These are phyloP conservation scores for Ensete ventricosum DNA, from an alignment of 176 grass and related monocot species.

Conservation along the genomic window DNA sequence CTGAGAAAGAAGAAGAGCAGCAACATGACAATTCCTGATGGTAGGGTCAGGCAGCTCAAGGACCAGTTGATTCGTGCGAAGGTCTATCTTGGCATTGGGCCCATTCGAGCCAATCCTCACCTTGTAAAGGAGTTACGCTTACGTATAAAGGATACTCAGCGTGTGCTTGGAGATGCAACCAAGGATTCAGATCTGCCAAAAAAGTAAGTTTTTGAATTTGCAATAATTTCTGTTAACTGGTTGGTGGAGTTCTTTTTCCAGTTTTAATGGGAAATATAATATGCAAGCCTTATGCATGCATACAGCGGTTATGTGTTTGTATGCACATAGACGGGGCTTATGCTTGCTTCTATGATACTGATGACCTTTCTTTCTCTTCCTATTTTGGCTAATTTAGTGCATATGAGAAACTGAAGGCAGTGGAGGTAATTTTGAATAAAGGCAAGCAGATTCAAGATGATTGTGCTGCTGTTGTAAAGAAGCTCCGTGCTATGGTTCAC, in stretches of 20 bases:
- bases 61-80: constrained; percentile 88
- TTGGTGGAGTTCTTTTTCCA: background rate
- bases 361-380: constrained; percentile 22
- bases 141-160: constrained; percentile 66
- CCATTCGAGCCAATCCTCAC: constrained; percentile 50
- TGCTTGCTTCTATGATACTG: constrained; percentile 1
- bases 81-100: constrained; percentile 73
- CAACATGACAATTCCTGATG: constrained; percentile 28
- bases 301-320: background rate
- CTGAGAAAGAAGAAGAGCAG: background rate
- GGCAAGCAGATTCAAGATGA: constrained; percentile 64
- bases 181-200: constrained; percentile 75
- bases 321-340: background rate
- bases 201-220: constrained; percentile 34
- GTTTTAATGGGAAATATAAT: background rate
- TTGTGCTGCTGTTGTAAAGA: constrained; percentile 53
- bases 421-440: constrained; percentile 58
- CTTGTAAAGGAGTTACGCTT: constrained; percentile 60
- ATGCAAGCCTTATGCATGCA: background rate
- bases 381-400: constrained; percentile 40
- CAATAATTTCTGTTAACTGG: background rate
- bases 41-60: constrained; percentile 54
- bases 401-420: constrained; percentile 64
- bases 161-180: constrained; percentile 69
- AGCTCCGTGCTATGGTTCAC: constrained; percentile 74